Evolutionary conservation across 1,139 yeast genomes (phyloP).

Genomic region (Suhomyces chickasaworum): DNA sequence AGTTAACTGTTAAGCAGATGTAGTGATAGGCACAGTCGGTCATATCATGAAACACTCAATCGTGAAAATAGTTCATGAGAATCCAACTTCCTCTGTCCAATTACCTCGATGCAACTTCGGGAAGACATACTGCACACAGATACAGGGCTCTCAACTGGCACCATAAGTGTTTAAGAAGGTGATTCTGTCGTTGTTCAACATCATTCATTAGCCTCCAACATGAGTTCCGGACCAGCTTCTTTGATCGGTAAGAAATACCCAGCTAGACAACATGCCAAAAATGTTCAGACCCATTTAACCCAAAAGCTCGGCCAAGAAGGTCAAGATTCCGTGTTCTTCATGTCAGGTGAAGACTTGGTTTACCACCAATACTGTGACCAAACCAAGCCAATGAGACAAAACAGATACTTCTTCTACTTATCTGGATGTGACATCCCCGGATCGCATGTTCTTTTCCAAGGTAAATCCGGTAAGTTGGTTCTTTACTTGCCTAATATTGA

Average conservation of each 20-base stretch:
- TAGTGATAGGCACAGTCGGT: too few species aligned
- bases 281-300: conserved; percentile 48
- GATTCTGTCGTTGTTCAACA: neutral
- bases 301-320: conserved; percentile 24
- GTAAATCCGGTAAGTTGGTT: conserved; percentile 56
- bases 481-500: conserved; percentile 83
- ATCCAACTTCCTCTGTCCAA: neutral
- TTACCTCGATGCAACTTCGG: neutral
- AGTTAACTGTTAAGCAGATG: too few species aligned
- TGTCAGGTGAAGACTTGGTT: conserved; percentile 68
- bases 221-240: conserved; percentile 18
- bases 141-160: neutral
- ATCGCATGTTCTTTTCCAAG: conserved; percentile 63
- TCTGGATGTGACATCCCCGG: conserved; percentile 87
- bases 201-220: neutral
- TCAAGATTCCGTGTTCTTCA: conserved; percentile 43
- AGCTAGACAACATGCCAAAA: conserved; percentile 68
- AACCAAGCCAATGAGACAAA: conserved; percentile 78
- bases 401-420: conserved; percentile 84
- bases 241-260: conserved; percentile 54
- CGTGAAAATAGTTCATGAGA: too few species aligned
- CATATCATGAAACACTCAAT: too few species aligned
- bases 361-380: conserved; percentile 81
- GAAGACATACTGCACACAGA: conserved; percentile 1
- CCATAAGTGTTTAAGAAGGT: neutral